Base-by-base conservation (phyloP, 2,329 filamentous ascomycete genomes). In the Metarhizium humberi region DNA sequence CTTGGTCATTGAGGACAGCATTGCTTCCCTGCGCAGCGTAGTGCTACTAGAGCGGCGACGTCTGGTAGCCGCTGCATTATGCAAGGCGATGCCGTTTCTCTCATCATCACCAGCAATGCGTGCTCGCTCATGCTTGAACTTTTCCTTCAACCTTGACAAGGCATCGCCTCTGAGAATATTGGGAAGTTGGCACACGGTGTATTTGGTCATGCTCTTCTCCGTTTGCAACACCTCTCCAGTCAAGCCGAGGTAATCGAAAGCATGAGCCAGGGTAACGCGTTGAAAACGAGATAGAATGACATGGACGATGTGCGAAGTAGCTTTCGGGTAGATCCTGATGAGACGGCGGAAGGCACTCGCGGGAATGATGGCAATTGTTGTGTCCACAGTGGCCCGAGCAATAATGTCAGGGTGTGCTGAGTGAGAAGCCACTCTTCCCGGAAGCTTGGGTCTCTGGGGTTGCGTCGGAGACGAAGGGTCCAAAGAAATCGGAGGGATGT, bases 361-460 rank as follows among this genome's bases (percentile, higher is more conserved):
- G 1, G 95, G 95, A 56, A 99, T 99, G 60, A 99, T 95, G 6
- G 94, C 94, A 70, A 99, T 96, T 0, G 95, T 99, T 0, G 94
- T 99, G 67, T 99, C 95, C 29, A 95, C 88, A 16, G 91, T 95
- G 6, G 94, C 94, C 60, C 94, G 82, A n/a, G 92, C 94, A 60
- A 99, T 90, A 59, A 99, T 94, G 66, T 99, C 94, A 11, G 94
- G 94, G 71, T 99, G 94, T 0, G 90, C 91, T 14, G 94, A 97
- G 60, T 86, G 87, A 11, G 82, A 81, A 36, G 74, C 71, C 16
- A 66, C 66, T 55, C 78, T 73, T 59, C 76, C 75, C 13, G 71
- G 69, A 47, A 72, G 62, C 4, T 59, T 56, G 2, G 78, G 77
- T 25, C 75, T 72, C 34, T 63, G 67, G 16, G 57, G 51, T 7